Conservation (phyloP, 345 rosid species). For the Lagerstroemia speciosa region DNA sequence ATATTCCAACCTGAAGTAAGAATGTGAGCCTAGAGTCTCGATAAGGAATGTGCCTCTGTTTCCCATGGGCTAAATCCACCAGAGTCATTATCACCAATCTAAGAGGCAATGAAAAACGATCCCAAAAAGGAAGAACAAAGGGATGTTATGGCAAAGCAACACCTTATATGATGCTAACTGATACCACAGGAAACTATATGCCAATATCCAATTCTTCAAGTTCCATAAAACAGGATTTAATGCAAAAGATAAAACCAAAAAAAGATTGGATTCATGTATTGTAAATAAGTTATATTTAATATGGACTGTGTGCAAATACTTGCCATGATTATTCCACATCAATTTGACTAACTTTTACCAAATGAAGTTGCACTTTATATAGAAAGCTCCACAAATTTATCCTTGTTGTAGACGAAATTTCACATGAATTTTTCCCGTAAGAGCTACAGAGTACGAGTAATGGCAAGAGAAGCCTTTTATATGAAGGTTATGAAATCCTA, state of each 20-base stretch:
- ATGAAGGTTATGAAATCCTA: neutral
- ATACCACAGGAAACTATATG: neutral
- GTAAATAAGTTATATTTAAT: neutral
- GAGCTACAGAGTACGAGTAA: neutral
- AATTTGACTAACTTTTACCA: neutral
- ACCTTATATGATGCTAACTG: neutral
- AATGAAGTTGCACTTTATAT: neutral
- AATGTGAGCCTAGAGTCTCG: constrained; percentile 97
- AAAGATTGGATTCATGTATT: neutral
- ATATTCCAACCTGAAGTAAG: constrained; percentile 71
- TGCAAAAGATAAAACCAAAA: neutral
- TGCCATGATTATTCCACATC: neutral
- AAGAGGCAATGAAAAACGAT: constrained; percentile 15
- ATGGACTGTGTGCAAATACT: neutral
- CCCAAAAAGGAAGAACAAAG: neutral
- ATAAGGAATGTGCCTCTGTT: constrained; percentile 88
- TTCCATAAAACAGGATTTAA: neutral
- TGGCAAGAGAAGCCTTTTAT: neutral
- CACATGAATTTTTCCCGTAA: neutral
- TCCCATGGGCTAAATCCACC: constrained; percentile 95
- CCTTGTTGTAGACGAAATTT: neutral
- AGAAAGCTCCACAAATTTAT: neutral
- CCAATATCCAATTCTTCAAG: neutral
- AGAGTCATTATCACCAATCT: constrained; percentile 94
- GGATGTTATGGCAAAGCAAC: neutral